Evolutionary conservation across 805 yeast species (phyloP).

Genomic region (Scheffersomyces stipitis): DNA sequence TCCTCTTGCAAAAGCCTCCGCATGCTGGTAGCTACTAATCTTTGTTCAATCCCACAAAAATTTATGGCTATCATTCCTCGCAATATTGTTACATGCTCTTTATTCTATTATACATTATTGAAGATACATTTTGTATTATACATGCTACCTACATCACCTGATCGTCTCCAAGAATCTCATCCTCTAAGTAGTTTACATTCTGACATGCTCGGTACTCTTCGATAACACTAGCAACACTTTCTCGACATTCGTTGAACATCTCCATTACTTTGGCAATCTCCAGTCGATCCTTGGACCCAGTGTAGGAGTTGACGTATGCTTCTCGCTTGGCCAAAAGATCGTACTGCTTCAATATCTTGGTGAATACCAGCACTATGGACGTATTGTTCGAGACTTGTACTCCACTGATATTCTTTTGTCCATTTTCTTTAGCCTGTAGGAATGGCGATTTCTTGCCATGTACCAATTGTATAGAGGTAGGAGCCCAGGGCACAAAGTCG

Average conservation of each 20-base stretch:
- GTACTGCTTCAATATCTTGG: constrained; percentile 69
- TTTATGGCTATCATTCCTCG: too few species aligned
- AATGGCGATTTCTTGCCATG: constrained; percentile 73
- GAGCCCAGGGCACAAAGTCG: constrained; percentile 82
- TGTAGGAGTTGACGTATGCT: constrained; percentile 83
- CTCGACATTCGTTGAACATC: constrained; percentile 50
- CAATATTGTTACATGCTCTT: too few species aligned
- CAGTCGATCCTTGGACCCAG: constrained; percentile 44
- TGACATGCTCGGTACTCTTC: constrained; percentile 48
- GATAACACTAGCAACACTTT: constrained; percentile 43
- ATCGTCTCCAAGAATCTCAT: constrained; percentile 39
- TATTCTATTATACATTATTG: too few species aligned
- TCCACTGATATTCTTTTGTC: constrained; percentile 53
- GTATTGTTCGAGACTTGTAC: constrained; percentile 83
- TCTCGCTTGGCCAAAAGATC: constrained; percentile 75
- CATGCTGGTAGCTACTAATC: too few species aligned
- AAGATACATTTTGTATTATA: too few species aligned
- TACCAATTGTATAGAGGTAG: constrained; percentile 76
- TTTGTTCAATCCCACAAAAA: too few species aligned
- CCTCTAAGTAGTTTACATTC: constrained; percentile 46
- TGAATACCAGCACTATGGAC: constrained; percentile 64
- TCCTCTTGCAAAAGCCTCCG: too few species aligned
- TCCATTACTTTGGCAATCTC: constrained; percentile 46
- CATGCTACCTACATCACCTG: constrained; percentile 15
- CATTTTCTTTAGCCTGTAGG: constrained; percentile 23